phyloP scores from a whole-genome alignment of 2,329 filamentous ascomycete species.

The Aspergillus chevalieri region DNA sequence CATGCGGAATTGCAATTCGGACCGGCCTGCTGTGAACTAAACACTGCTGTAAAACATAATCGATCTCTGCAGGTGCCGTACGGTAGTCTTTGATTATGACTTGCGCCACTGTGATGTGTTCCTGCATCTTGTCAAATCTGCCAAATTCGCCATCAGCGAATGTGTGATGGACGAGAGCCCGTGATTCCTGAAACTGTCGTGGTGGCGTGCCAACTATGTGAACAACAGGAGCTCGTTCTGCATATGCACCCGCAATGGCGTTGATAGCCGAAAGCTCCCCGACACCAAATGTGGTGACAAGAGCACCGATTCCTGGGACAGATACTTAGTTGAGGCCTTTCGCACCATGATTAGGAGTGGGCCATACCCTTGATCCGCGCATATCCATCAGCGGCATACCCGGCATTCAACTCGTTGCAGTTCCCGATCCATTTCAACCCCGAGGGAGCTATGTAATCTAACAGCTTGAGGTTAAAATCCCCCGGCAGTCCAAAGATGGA shows the following conservation, averaged over 20 bases:
- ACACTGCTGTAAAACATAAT: slow-evolving; percentile 46
- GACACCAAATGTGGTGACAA: slow-evolving; percentile 48
- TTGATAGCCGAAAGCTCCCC: slow-evolving; percentile 64
- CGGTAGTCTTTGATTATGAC: slow-evolving; percentile 40
- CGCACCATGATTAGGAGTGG: not conserved
- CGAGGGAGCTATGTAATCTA: slow-evolving; percentile 58
- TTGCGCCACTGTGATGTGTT: slow-evolving; percentile 46
- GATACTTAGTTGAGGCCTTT: not conserved
- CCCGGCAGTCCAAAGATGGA: slow-evolving; percentile 64
- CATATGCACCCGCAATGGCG: slow-evolving; percentile 65
- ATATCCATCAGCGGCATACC: slow-evolving; percentile 35
- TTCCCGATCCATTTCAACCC: slow-evolving; percentile 60
- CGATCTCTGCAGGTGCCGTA: slow-evolving; percentile 46
- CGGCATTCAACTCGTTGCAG: slow-evolving; percentile 67
- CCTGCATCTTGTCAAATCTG: slow-evolving; percentile 45
- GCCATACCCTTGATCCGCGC: slow-evolving; percentile 36
- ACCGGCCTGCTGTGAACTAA: slow-evolving; percentile 49
- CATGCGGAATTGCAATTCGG: slow-evolving; percentile 51
- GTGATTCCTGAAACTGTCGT: slow-evolving; percentile 38
- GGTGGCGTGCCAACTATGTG: slow-evolving; percentile 54
- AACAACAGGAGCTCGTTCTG: slow-evolving; percentile 64
- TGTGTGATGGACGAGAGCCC: slow-evolving; percentile 57
- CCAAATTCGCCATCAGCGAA: slow-evolving; percentile 54
- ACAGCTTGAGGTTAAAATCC: slow-evolving; percentile 65
- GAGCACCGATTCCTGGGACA: slow-evolving; percentile 14